A percentile compares a stretch with the other conserved stretches of the same genome.
phyloP scores from a whole-genome alignment of 257 asterid species.

The Thymus quinquecostatus region DNA sequence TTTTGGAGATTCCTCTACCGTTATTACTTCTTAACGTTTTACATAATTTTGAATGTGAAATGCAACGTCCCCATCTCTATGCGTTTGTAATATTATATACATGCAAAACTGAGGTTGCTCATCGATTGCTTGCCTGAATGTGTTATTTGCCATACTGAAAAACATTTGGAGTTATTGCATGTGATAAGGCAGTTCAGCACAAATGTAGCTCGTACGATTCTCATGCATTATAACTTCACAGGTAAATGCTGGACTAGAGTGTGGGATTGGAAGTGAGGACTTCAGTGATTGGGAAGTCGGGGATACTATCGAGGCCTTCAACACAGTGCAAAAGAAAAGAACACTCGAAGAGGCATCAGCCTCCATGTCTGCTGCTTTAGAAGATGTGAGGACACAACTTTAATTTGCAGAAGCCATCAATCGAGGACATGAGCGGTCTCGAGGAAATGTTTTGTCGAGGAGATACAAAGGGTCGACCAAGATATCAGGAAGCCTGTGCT shows the following conservation, averaged over 20 bases:
- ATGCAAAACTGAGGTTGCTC: not conserved
- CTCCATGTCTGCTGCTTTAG: conserved; percentile 82
- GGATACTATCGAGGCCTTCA: conserved; percentile 72
- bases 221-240: conserved; percentile 35
- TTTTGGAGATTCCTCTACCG: conserved; percentile 18
- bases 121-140: not conserved
- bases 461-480: not conserved
- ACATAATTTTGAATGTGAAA: not conserved
- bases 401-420: conserved; percentile 27
- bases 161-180: not conserved
- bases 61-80: not conserved
- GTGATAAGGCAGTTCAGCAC: not conserved
- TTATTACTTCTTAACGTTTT: conserved; percentile 11
- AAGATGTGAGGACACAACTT: conserved; percentile 50
- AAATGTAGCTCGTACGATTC: not conserved
- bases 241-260: conserved; percentile 93
- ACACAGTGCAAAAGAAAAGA: conserved; percentile 70
- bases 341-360: conserved; percentile 96
- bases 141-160: not conserved
- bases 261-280: conserved; percentile 78
- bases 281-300: conserved; percentile 78
- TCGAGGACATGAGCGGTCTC: not conserved
- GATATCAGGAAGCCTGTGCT: conserved; percentile 14
- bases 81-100: not conserved
- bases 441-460: not conserved